Conservation (phyloP, 805 yeast species). For the Phaffomyces thermotolerans region DNA sequence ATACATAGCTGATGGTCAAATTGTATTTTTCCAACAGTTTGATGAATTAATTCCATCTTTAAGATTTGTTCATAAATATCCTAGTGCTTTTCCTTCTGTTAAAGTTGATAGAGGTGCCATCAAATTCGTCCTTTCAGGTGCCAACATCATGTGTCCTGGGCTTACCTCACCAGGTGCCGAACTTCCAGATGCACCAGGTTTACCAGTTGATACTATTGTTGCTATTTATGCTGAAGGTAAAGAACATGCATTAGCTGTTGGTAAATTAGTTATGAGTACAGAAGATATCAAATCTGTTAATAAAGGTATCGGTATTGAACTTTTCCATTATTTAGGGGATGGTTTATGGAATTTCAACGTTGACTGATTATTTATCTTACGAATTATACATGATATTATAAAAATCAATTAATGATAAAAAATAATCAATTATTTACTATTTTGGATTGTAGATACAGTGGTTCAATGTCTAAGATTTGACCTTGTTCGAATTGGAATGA, state of each 20-base stretch:
- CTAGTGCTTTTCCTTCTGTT: slow-evolving; percentile 75
- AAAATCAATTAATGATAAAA: neutral
- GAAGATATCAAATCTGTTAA: slow-evolving; percentile 78
- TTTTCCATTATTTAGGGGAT: slow-evolving; percentile 80
- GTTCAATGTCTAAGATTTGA: slow-evolving; percentile 10
- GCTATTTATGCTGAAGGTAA: slow-evolving; percentile 89
- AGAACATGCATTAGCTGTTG: slow-evolving; percentile 84
- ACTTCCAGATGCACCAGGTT: slow-evolving; percentile 65
- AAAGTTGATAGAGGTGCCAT: slow-evolving; percentile 96
- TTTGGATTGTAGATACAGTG: neutral
- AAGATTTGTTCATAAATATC: slow-evolving; percentile 71
- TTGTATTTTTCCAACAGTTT: slow-evolving; percentile 74
- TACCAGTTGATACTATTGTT: slow-evolving; percentile 64
- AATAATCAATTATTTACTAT: neutral
- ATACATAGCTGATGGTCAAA: slow-evolving; percentile 64
- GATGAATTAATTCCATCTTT: slow-evolving; percentile 73
- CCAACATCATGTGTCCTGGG: slow-evolving; percentile 96
- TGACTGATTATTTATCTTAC: slow-evolving; percentile 27
- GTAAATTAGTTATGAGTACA: slow-evolving; percentile 80
- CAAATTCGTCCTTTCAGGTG: slow-evolving; percentile 91
- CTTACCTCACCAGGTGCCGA: slow-evolving; percentile 79
- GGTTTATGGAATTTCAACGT: slow-evolving; percentile 69
- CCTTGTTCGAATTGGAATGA: slow-evolving; percentile 16
- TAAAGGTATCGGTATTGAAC: slow-evolving; percentile 85
- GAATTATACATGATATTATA: neutral